phyloP scores from a whole-genome alignment of 345 rosid species.

The Erucastrum elatum region DNA sequence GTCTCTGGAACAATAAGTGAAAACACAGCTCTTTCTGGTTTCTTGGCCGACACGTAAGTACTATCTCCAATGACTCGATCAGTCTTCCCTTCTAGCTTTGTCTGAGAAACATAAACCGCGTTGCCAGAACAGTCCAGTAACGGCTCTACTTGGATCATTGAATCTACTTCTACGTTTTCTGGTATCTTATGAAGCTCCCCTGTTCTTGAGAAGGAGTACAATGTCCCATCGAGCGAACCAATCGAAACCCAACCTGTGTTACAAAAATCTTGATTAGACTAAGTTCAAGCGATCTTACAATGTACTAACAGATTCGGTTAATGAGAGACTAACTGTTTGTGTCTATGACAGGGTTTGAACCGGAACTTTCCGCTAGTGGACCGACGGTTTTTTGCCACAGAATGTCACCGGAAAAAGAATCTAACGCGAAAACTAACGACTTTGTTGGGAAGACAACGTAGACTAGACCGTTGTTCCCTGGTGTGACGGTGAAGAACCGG shows the following conservation, averaged over 20 bases:
- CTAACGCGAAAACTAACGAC: conserved; percentile 59
- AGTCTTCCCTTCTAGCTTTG: conserved; percentile 60
- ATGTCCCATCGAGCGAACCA: conserved; percentile 79
- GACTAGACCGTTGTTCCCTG: conserved; percentile 73
- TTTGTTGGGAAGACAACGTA: conserved; percentile 58
- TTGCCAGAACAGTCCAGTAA: conserved; percentile 72
- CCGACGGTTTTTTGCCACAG: conserved; percentile 71
- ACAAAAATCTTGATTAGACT: neutral
- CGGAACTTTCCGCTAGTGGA: conserved; percentile 50
- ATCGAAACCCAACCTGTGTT: conserved; percentile 72
- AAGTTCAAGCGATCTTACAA: neutral
- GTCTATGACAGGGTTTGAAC: conserved; percentile 57
- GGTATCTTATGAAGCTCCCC: conserved; percentile 62
- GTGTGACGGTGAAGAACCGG: conserved; percentile 55
- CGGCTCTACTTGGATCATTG: conserved; percentile 61
- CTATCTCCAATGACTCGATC: conserved; percentile 41
- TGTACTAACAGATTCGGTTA: neutral
- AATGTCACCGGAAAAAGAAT: conserved; percentile 64
- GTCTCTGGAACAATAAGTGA: conserved; percentile 72
- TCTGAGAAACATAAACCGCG: conserved; percentile 64
- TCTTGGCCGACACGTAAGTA: conserved; percentile 58
- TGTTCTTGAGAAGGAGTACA: conserved; percentile 75
- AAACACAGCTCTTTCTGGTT: conserved; percentile 56
- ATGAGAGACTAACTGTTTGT: conserved; percentile 51
- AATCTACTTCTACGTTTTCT: conserved; percentile 40